Evolutionary conservation across 169 alveolate genomes (phyloP).

Genomic region (Eimeria tenella): DNA sequence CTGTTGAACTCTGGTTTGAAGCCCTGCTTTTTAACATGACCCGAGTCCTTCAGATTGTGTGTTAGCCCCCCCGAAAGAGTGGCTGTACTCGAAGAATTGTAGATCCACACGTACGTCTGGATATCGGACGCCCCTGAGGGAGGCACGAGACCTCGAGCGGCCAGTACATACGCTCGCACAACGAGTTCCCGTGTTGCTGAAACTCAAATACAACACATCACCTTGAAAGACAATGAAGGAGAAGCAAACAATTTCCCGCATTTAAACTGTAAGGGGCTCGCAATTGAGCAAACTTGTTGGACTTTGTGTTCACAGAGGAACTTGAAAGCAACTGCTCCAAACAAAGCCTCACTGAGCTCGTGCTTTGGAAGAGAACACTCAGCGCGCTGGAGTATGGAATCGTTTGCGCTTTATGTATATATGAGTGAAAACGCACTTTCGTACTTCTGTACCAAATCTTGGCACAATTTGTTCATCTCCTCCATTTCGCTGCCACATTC

Average conservation of each 20-base stretch:
- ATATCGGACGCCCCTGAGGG: constrained; percentile 89
- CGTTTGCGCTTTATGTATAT: not conserved
- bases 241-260: not conserved
- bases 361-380: too few species aligned
- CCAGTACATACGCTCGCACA: constrained; percentile 90
- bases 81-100: constrained; percentile 87
- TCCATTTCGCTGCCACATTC: constrained; percentile 76
- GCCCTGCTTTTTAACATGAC: constrained; percentile 88
- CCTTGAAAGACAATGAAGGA: not conserved
- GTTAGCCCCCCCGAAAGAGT: constrained; percentile 87
- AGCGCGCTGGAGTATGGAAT: too few species aligned
- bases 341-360: too few species aligned
- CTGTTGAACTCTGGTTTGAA: constrained; percentile 92
- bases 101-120: constrained; percentile 87
- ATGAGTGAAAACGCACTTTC: not conserved
- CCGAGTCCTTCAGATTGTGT: constrained; percentile 87
- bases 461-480: constrained; percentile 79
- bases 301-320: too few species aligned
- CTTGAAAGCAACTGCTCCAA: too few species aligned
- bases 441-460: constrained; percentile 71
- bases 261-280: not conserved
- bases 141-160: constrained; percentile 92
- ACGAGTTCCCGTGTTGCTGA: constrained; percentile 87
- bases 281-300: not conserved
- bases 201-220: not conserved